These are phyloP conservation scores for Euptelea pleiosperma DNA, from an alignment of 164 flowering plant species.

Conservation along the genomic window DNA sequence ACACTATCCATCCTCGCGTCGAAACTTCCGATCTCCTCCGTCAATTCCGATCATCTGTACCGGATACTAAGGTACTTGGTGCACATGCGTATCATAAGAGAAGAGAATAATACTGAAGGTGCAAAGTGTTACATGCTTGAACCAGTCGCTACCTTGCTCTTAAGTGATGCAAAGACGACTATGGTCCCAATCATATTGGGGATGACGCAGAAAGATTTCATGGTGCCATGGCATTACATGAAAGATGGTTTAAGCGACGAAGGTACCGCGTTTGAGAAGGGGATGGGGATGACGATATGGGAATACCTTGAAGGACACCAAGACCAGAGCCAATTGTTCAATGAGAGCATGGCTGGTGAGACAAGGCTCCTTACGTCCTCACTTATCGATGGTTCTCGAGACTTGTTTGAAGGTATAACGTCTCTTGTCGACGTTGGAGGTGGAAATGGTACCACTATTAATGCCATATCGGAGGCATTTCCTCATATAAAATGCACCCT, in stretches of 20 bases:
- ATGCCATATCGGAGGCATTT: constrained; percentile 11
- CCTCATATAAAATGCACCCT: constrained; percentile 14
- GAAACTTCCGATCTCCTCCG: constrained; percentile 2
- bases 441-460: constrained; percentile 16
- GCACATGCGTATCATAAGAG: constrained; percentile 5
- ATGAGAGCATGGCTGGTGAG: constrained; percentile 15
- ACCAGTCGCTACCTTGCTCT: constrained; percentile 6
- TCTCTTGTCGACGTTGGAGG: constrained; percentile 21
- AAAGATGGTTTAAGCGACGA: constrained; percentile 3
- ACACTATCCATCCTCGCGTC: constrained; percentile 5
- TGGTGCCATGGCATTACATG: constrained; percentile 15
- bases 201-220: constrained; percentile 10
- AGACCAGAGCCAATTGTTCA: constrained; percentile 7
- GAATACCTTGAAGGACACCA: constrained; percentile 9
- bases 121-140: background rate
- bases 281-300: constrained; percentile 8
- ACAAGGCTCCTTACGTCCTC: constrained; percentile 7
- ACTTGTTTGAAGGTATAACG: constrained; percentile 2
- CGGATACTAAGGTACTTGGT: constrained; percentile 8
- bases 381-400: constrained; percentile 4
- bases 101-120: background rate
- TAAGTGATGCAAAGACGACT: constrained; percentile 6
- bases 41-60: constrained; percentile 9
- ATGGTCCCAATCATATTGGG: constrained; percentile 20
- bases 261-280: constrained; percentile 12